A percentile compares a stretch with the other conserved stretches of the same genome.
These are phyloP conservation scores for Botrytis byssoidea DNA, from an alignment of 2,329 filamentous ascomycete genomes.

Conservation along the genomic window DNA sequence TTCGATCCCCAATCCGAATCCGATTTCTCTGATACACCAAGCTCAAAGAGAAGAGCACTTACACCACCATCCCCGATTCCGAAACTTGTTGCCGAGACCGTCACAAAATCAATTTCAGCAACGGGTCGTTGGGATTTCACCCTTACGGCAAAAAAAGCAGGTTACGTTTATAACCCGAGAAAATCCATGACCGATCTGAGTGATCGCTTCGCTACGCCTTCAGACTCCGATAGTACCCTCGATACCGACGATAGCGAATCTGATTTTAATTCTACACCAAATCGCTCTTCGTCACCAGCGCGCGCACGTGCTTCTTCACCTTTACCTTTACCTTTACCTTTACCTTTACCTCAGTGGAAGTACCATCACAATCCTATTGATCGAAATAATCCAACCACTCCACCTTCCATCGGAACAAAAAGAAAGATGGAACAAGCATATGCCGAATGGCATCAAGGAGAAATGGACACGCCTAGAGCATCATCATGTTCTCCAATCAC, in stretches of 20 bases:
- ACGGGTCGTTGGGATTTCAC: background rate
- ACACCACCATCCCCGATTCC: background rate
- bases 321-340: background rate
- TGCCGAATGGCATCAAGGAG: background rate
- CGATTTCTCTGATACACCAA: background rate
- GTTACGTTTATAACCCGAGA: background rate
- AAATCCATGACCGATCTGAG: background rate
- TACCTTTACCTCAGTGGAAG: background rate
- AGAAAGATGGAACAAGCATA: constrained; percentile 1
- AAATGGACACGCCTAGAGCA: background rate
- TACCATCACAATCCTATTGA: background rate
- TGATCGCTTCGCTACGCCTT: background rate
- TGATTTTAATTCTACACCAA: background rate
- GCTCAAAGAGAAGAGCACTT: background rate
- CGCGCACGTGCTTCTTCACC: background rate
- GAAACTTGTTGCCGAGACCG: background rate
- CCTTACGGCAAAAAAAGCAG: background rate
- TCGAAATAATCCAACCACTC: background rate
- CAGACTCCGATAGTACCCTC: background rate
- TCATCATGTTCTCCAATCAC: background rate
- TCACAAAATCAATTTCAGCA: background rate
- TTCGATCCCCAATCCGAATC: background rate
- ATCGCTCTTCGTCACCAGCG: background rate
- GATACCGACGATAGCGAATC: background rate
- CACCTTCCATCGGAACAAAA: background rate